Evolutionary conservation across 306 rosid species (phyloP).

Genomic region (Prinsepia uniflora): DNA sequence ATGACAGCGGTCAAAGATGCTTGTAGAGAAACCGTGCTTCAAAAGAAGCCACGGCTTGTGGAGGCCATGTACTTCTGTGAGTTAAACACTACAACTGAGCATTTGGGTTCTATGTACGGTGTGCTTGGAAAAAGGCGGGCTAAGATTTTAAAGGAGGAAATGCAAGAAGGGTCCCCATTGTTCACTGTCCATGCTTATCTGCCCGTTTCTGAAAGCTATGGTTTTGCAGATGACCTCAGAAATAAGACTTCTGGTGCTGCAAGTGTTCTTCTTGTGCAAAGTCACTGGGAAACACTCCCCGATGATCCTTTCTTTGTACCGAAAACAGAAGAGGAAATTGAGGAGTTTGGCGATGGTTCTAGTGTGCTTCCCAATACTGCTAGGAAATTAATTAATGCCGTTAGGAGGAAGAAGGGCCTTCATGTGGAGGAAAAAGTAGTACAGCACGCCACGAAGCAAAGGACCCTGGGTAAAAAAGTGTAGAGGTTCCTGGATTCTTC

Average conservation of each 20-base stretch:
- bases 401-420: constrained; percentile 82
- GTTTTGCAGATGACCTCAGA: constrained; percentile 87
- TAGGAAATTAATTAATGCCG: constrained; percentile 71
- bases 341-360: constrained; percentile 94
- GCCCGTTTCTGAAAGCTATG: constrained; percentile 88
- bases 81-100: constrained; percentile 66
- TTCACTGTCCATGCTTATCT: constrained; percentile 87
- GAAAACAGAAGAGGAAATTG: constrained; percentile 81
- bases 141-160: constrained; percentile 72
- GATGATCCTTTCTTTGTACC: constrained; percentile 95
- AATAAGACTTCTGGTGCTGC: constrained; percentile 85
- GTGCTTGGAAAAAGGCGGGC: constrained; percentile 87
- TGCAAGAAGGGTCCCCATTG: constrained; percentile 95
- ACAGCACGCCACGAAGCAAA: constrained; percentile 86
- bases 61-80: constrained; percentile 97
- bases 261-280: constrained; percentile 80
- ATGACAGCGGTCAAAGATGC: constrained; percentile 83
- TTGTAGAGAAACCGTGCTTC: constrained; percentile 76
- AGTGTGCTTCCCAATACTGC: constrained; percentile 89
- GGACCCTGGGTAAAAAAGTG: constrained; percentile 89
- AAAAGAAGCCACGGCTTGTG: constrained; percentile 74
- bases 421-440: constrained; percentile 89
- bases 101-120: constrained; percentile 81
- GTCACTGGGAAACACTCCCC: constrained; percentile 87
- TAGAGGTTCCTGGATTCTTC: constrained; percentile 22